Base-by-base conservation (phyloP, 2,329 filamentous ascomycete species). In the Didymella keratinophila region DNA sequence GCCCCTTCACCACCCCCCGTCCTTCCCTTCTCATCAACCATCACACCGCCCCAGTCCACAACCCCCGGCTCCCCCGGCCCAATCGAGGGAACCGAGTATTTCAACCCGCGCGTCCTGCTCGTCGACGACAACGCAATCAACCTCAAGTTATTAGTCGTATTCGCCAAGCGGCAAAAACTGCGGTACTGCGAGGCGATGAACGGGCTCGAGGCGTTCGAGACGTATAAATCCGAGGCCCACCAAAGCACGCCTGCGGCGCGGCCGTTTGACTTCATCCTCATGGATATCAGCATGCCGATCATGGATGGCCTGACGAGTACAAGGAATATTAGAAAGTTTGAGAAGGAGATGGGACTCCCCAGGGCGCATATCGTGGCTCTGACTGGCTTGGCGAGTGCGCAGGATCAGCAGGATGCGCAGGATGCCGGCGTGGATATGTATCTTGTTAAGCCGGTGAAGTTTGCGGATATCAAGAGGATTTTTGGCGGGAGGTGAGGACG, bases 241-340 rank as follows among this genome's bases (percentile, higher is more conserved):
- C 53, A 61, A 1, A 60, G 60, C 1, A 54, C 58, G 0, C 63
- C 68, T 9, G 64, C 65, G 5, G 52, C 60, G 9, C 56, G 65
- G 10, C 68, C 70, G 0, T 73, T 73, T 37, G 73, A 76, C 49
- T 70, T 72, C 18, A 56, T 75, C 4, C 58, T 76, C n/a, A 75
- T 76, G 73, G 73, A 76, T 32, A 54, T 76, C 10, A 66, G 56
- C 11, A 76, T 76, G 73, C 73, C 73, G 1, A 64, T 73, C 16
- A 75, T 76, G 73, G 71, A 73, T 46, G 79, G 79, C 0, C 60
- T 78, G n/a, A 70, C 77, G n/a, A 73, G 75, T 10, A 75, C 72
- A 28, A 51, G 70, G 11, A 52, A 56, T 14, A 76, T 76, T 28
- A 53, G 73, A 4, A 58, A 66, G 16, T 71, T 68, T 20, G 73